Conservation (phyloP, 2,329 filamentous ascomycete genomes). For the Aspergillus neoniger region DNA sequence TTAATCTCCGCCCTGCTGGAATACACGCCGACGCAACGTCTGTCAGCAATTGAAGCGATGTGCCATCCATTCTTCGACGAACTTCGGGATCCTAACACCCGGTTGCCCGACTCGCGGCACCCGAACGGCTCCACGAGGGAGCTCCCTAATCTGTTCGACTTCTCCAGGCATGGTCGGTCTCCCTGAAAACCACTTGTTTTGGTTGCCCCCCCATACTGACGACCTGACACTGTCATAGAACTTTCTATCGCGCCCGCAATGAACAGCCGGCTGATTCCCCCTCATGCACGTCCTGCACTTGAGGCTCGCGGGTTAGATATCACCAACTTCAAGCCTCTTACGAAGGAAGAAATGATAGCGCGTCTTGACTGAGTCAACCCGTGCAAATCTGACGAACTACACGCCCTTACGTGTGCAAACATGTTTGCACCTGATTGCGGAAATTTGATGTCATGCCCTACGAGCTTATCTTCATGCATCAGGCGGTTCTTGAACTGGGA, state of each 20-base stretch:
- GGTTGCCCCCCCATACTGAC: constrained; percentile 12
- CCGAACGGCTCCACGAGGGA: constrained; percentile 77
- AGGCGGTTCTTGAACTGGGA: constrained; percentile 34
- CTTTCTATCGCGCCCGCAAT: constrained; percentile 89
- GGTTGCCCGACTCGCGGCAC: constrained; percentile 91
- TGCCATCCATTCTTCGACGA: constrained; percentile 99
- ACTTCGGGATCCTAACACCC: constrained; percentile 84
- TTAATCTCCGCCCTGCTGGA: constrained; percentile 91
- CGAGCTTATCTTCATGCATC: constrained; percentile 35
- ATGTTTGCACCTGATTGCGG: constrained; percentile 32
- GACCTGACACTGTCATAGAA: constrained; percentile 58
- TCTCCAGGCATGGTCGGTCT: constrained; percentile 82
- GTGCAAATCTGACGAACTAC: constrained; percentile 38
- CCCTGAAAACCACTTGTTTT: constrained; percentile 2
- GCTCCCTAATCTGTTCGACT: constrained; percentile 86
- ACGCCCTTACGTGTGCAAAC: constrained; percentile 41
- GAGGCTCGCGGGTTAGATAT: constrained; percentile 81
- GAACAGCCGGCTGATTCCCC: constrained; percentile 84
- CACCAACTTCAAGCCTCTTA: constrained; percentile 86
- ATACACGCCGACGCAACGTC: constrained; percentile 94
- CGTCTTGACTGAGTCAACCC: constrained; percentile 77
- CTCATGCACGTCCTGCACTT: constrained; percentile 74
- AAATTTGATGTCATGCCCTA: constrained; percentile 32
- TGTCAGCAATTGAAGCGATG: constrained; percentile 94
- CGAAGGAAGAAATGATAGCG: constrained; percentile 96